phyloP scores from a whole-genome alignment of 208 protist genomes.

The Leishmania amazonensis region DNA sequence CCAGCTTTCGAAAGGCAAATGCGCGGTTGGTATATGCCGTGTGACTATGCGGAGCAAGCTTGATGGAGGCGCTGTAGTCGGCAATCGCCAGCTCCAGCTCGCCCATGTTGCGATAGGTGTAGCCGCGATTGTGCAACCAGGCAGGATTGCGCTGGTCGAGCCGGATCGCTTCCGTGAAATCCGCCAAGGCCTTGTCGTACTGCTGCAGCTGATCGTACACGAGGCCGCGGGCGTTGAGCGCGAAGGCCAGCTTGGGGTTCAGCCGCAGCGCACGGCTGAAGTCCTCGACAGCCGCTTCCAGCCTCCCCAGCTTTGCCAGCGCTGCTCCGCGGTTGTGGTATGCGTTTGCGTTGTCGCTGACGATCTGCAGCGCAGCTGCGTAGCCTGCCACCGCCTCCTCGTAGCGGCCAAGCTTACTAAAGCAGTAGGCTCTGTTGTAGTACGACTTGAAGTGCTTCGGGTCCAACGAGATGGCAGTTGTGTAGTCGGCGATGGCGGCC shows the following conservation, averaged over 20 bases:
- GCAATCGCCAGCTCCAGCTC: constrained; percentile 58
- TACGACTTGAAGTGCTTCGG: constrained; percentile 89
- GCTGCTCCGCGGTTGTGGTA: constrained; percentile 88
- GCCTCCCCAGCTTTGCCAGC: constrained; percentile 65
- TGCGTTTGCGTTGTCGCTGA: constrained; percentile 68
- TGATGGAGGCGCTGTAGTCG: constrained; percentile 73
- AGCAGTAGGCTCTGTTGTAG: constrained; percentile 94
- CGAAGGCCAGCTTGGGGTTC: constrained; percentile 59
- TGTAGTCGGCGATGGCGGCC: constrained; percentile 85
- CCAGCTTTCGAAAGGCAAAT: constrained; percentile 73
- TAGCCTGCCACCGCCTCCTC: constrained; percentile 76
- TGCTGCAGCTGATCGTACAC: constrained; percentile 62
- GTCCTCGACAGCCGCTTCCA: constrained; percentile 73
- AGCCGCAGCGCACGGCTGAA: constrained; percentile 68
- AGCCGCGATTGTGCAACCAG: constrained; percentile 79
- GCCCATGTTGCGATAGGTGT: constrained; percentile 67
- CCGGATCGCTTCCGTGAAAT: constrained; percentile 69
- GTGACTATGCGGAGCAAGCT: constrained; percentile 35
- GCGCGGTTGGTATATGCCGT: constrained; percentile 59
- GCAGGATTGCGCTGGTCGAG: constrained; percentile 62
- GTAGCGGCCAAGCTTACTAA: constrained; percentile 74
- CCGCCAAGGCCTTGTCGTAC: constrained; percentile 57
- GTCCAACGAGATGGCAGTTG: constrained; percentile 63
- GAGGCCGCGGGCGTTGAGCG: constrained; percentile 83
- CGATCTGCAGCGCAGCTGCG: constrained; percentile 68